Percentiles rank a stretch among this genome's conserved stretches.
phyloP scores from a whole-genome alignment of 176 grass and related monocot species.

The Poa pratensis region DNA sequence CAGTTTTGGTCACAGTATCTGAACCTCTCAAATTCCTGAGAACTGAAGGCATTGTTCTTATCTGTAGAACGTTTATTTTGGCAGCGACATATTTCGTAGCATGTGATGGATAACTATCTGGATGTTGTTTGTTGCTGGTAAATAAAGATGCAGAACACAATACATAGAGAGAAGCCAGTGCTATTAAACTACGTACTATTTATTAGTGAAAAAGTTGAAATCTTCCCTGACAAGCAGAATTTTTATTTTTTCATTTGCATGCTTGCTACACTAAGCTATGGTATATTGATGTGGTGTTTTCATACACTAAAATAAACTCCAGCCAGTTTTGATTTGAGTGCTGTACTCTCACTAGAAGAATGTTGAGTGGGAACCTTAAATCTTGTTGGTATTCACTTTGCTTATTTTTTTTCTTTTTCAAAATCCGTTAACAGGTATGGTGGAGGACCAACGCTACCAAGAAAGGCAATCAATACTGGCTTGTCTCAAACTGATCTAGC shows the following conservation, averaged over 20 bases:
- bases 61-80: background rate
- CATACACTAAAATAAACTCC: background rate
- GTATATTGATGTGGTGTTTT: constrained; percentile 5
- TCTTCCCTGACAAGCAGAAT: background rate
- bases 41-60: background rate
- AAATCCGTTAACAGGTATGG: constrained; percentile 76
- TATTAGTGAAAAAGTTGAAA: background rate
- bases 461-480: constrained; percentile 95
- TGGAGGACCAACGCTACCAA: constrained; percentile 85
- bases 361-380: background rate
- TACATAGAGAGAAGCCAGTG: background rate
- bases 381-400: constrained; percentile 22
- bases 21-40: background rate
- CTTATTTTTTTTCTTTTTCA: constrained; percentile 17
- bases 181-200: background rate
- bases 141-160: background rate
- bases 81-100: background rate
- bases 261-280: constrained; percentile 1
- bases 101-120: background rate
- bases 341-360: constrained; percentile 27
- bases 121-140: constrained; percentile 17
- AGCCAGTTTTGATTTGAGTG: constrained; percentile 6
- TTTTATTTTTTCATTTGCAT: background rate
- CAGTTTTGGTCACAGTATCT: constrained; percentile 15
- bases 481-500: constrained; percentile 95